Evolutionary conservation across 2,329 filamentous ascomycete genomes (phyloP).

Genomic region (Fusarium poae): DNA sequence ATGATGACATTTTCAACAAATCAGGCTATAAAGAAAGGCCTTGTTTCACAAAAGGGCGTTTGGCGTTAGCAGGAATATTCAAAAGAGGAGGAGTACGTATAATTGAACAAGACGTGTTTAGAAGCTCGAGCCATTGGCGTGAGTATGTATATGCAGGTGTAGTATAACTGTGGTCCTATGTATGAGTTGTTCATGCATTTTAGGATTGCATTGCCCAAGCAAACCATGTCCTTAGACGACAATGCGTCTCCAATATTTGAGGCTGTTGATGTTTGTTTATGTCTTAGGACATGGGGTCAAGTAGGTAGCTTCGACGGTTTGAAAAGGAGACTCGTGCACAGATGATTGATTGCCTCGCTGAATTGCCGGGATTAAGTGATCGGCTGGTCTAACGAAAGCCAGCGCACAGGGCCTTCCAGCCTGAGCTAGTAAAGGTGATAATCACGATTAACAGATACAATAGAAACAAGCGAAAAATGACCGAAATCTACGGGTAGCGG

Average conservation of each 20-base stretch:
- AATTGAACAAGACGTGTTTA: conserved; percentile 23
- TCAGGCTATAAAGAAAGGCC: conserved; percentile 25
- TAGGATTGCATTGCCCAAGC: not conserved
- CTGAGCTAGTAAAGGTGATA: conserved; percentile 25
- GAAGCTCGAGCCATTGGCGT: conserved; percentile 22
- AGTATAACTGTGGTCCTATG: conserved; percentile 17
- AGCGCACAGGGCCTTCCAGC: conserved; percentile 22
- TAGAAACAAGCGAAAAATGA: conserved; percentile 8
- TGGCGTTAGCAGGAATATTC: conserved; percentile 32
- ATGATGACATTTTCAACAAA: conserved; percentile 15
- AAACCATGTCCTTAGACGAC: conserved; percentile 4
- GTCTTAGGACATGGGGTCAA: conserved; percentile 7
- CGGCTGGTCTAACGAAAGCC: conserved; percentile 30
- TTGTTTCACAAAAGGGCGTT: conserved; percentile 21
- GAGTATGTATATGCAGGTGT: conserved; percentile 23
- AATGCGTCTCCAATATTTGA: conserved; percentile 6
- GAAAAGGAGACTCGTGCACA: conserved; percentile 28
- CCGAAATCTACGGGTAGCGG: conserved; percentile 2
- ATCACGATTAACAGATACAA: conserved; percentile 38
- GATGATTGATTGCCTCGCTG: conserved; percentile 7
- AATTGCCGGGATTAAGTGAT: conserved; percentile 26
- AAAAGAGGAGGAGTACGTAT: conserved; percentile 30
- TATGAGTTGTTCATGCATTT: conserved; percentile 19
- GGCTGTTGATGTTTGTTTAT: conserved; percentile 14
- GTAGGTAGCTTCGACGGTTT: not conserved